A percentile compares a stretch with the other conserved stretches of the same genome.
Conservation (phyloP, 805 yeast species). For the Suhomyces sp. region DNA sequence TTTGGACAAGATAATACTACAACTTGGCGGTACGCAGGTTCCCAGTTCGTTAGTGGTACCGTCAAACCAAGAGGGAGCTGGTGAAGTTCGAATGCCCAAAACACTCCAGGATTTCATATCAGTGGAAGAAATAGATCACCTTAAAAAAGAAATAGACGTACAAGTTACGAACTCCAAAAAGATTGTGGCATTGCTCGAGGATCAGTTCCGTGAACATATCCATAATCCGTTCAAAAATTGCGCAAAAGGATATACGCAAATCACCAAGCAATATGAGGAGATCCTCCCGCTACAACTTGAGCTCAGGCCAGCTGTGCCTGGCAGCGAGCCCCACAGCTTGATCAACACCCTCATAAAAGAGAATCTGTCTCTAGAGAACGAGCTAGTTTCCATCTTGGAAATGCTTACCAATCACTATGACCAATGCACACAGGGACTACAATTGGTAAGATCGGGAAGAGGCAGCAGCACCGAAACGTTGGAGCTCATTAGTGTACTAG, state of each 20-base stretch:
- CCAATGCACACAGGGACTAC: conserved; percentile 57
- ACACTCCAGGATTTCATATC: conserved; percentile 34
- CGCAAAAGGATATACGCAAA: conserved; percentile 11
- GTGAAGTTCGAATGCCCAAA: not conserved
- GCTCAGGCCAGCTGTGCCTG: conserved; percentile 8
- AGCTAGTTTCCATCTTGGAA: conserved; percentile 64
- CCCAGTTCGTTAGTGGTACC: conserved; percentile 20
- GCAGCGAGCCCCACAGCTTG: conserved; percentile 13
- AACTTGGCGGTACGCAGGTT: conserved; percentile 25
- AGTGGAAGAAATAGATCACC: conserved; percentile 24
- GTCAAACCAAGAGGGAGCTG: not conserved
- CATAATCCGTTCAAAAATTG: conserved; percentile 13
- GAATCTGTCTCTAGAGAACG: conserved; percentile 55
- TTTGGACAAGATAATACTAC: conserved; percentile 22
- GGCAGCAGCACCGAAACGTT: conserved; percentile 9
- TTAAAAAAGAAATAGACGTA: conserved; percentile 24
- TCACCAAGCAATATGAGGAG: conserved; percentile 17
- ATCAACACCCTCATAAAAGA: conserved; percentile 32
- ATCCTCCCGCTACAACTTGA: conserved; percentile 16
- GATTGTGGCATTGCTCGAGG: conserved; percentile 14
- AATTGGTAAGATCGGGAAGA: conserved; percentile 29
- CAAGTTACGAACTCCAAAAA: conserved; percentile 25
- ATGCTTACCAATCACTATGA: conserved; percentile 81
- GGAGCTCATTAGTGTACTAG: conserved; percentile 44
- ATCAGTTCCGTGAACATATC: conserved; percentile 3